These are phyloP conservation scores for Tripidium arundinaceum DNA, from an alignment of 202 grass and related monocot species.

Conservation along the genomic window DNA sequence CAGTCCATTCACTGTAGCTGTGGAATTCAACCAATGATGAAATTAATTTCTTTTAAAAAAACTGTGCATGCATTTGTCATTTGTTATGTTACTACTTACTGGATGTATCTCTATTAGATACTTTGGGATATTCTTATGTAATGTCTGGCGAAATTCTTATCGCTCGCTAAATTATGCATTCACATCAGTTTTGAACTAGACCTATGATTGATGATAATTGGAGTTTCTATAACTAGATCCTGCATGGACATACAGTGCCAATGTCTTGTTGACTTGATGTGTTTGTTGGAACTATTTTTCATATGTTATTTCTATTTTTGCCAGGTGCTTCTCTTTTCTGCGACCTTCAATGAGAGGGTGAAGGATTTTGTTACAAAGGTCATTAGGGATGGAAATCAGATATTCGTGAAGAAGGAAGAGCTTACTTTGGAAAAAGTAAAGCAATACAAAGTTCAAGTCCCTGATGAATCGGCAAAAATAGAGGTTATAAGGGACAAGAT, in stretches of 20 bases:
- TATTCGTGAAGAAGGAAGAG: conserved; percentile 96
- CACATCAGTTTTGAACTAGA: conserved; percentile 7
- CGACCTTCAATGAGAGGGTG: conserved; percentile 86
- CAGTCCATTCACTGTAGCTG: not conserved
- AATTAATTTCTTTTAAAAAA: not conserved
- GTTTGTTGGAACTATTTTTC: not conserved
- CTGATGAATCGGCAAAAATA: conserved; percentile 77
- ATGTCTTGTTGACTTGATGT: not conserved
- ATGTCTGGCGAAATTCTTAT: not conserved
- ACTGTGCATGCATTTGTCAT: not conserved
- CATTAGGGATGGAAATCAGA: conserved; percentile 80
- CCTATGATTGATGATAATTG: no score
- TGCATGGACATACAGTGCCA: not conserved
- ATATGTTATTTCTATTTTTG: conserved; percentile 3
- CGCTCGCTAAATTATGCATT: not conserved
- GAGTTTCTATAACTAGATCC: no score
- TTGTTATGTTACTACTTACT: not conserved
- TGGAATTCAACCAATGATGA: not conserved
- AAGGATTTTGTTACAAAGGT: conserved; percentile 92
- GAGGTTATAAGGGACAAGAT: conserved; percentile 90
- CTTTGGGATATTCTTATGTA: not conserved
- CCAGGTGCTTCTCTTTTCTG: conserved; percentile 96
- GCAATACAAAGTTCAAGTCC: conserved; percentile 84
- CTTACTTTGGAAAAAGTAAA: conserved; percentile 95
- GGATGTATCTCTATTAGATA: not conserved